Base-by-base conservation (phyloP, 345 rosid genomes). In the Gossypium bickii region DNA sequence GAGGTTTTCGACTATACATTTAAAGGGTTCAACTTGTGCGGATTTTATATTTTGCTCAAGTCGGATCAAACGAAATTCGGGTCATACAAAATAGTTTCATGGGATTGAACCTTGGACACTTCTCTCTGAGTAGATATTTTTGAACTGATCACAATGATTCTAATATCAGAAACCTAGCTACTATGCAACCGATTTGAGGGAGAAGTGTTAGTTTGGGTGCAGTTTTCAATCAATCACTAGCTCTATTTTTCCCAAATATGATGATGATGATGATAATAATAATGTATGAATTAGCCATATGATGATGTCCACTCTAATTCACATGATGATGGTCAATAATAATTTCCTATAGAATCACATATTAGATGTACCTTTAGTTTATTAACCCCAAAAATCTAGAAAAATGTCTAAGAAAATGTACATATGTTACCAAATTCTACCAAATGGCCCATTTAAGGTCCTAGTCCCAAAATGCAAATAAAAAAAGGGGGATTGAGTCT, bases 281-380 rank as follows among this genome's bases (percentile, higher is more conserved):
- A 24, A 71, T 58, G 24, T 20, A 77, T 64, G 68, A 55, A 79
- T 81, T 77, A 56, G 51, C 51, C 76, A 65, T 56, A 65, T 63
- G 67, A 79, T 79, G 67, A 78, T 78, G 69, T 74, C 83, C 82
- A 79, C 85, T 83, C 82, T 57, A 72, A 77, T 77, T 74, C 63
- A 70, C 74, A 85, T 85, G 76, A 86, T 85, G 76, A 86, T 87
- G 79, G 74, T 76, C 85, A 86, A 83, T 85, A 86, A 84, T 86
- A 78, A 74, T 77, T 80, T 86, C 84, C 41, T 34, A 82, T 77
- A 75, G 66, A 78, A 70, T 27, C 68, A 74, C 75, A 80, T 44
- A 20, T 57, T 15, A 1, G 7, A 47, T 47, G 51, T 9, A 9
- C 34, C n/a, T 16, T 17, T 16, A 43, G 4, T 55, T 38, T 55